Evolutionary conservation across 2,329 filamentous ascomycete species (phyloP).

Genomic region (Pseudonectria buxi): DNA sequence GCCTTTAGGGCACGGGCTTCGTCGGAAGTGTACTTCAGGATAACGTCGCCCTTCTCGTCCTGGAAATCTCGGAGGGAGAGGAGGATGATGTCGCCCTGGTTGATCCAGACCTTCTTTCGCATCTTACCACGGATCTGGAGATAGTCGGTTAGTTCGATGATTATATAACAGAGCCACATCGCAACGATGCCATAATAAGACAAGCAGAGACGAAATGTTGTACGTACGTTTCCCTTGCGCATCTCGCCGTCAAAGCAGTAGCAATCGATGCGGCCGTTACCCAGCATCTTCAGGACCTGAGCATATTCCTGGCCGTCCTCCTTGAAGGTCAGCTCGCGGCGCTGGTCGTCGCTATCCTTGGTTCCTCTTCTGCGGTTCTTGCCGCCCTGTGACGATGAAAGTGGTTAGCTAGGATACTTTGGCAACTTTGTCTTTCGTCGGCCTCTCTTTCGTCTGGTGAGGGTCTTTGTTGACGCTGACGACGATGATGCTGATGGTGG

Average conservation of each 20-base stretch:
- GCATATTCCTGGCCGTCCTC: slow-evolving; percentile 78
- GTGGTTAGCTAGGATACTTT: slow-evolving; percentile 12
- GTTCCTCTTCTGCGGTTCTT: slow-evolving; percentile 98
- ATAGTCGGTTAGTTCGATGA: slow-evolving; percentile 56
- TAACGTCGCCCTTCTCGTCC: slow-evolving; percentile 94
- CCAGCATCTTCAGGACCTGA: slow-evolving; percentile 75
- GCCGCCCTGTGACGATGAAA: slow-evolving; percentile 61
- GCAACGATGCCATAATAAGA: slow-evolving; percentile 2
- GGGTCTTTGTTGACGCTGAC: neutral
- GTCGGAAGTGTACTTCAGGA: slow-evolving; percentile 92
- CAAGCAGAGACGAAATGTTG: neutral
- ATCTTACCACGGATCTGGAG: slow-evolving; percentile 72
- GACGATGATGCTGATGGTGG: slow-evolving; percentile 17
- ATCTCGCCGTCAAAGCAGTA: slow-evolving; percentile 81
- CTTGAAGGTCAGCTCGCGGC: slow-evolving; percentile 97
- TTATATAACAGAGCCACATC: neutral
- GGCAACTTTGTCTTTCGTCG: slow-evolving; percentile 5
- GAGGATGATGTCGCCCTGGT: slow-evolving; percentile 92
- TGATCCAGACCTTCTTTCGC: slow-evolving; percentile 99
- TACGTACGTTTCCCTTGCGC: slow-evolving; percentile 35
- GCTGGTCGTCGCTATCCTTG: slow-evolving; percentile 99
- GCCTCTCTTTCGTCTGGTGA: too few relatives aligned
- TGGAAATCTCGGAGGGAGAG: slow-evolving; percentile 87
- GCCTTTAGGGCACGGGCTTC: slow-evolving; percentile 93
- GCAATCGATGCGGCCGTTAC: slow-evolving; percentile 88